Percentiles rank a stretch among this genome's conserved stretches.
phyloP scores from a whole-genome alignment of 441 rosid species.

The Metrosideros polymorpha region DNA sequence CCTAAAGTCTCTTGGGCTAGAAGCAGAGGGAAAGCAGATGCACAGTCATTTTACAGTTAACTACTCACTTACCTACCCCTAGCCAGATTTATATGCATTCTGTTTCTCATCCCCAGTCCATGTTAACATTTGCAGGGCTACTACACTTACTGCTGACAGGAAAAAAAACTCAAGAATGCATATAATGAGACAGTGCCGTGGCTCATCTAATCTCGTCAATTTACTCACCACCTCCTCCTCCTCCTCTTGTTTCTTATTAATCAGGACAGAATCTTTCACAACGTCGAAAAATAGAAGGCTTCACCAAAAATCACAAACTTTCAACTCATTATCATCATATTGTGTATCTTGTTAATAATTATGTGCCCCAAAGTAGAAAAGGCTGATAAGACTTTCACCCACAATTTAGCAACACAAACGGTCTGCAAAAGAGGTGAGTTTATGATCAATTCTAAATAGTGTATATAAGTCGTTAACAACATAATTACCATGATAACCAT shows the following conservation, averaged over 20 bases:
- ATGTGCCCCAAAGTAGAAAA: not conserved
- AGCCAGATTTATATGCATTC: not conserved
- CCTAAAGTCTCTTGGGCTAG: not conserved
- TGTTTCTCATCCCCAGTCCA: not conserved
- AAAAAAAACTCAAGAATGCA: not conserved
- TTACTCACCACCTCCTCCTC: not conserved
- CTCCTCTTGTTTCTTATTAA: not conserved
- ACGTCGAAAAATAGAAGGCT: not conserved
- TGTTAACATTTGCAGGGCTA: not conserved
- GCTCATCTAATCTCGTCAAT: not conserved
- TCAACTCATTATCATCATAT: not conserved
- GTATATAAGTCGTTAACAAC: not conserved
- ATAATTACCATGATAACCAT: not conserved
- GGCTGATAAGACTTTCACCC: not conserved
- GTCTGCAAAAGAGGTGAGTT: not conserved
- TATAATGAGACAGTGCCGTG: not conserved
- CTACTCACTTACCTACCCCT: not conserved
- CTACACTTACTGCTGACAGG: not conserved
- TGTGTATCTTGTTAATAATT: not conserved
- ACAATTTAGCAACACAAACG: not conserved
- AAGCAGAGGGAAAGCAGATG: not conserved
- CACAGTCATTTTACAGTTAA: not conserved
- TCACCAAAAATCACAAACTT: not conserved
- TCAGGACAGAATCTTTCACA: not conserved
- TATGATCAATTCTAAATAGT: not conserved